Base-by-base conservation (phyloP, 805 yeast species). In the Pichia phayaonensis region DNA sequence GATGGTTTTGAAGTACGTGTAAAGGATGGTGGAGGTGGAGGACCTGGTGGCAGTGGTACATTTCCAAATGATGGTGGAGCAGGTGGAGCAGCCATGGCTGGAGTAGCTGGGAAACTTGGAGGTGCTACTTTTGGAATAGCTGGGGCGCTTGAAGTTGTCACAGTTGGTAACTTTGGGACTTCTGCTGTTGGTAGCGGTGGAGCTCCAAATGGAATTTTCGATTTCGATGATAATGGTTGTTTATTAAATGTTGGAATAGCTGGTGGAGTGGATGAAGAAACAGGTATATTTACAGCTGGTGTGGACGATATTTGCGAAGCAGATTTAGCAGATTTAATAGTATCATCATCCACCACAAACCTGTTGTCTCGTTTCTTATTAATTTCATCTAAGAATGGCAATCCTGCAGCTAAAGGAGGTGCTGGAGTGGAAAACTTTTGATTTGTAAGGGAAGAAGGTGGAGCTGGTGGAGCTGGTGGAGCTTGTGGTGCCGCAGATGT, bases 331-430 rank as follows among this genome's bases (percentile, higher is more conserved):
- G 44, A 22, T 6, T 44, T 26, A 22, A 36, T 36, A 4, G 66
- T 54, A 15, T 62, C 53, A n/a, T 60, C 56, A 48, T 73, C 80
- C 13, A 78, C 68, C 8, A 75, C 80, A 59, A 69, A 58, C 2
- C 72, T 55, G 39, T 78, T 77, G 49, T 72, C 72, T 59, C 82
- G 67, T 60, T 72, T 75, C 24, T 72, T 72, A 52, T 77, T 76
- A 31, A 79, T 78, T 54, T 77, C 80, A 1, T 79, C 77, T 43
- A 79, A 66, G 54, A 79, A 79, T 12, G 84, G 83, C 23, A 79
- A 58, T 1, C 77, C 77, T 53, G 54, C 48, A 46, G 67, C 57
- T 6, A 69, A 58, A 18, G 70, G 59, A 8, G 50, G 8, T 12
- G 11, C 22, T 5, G 21, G 13, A 18, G 8, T 20, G 2, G 38